Evolutionary conservation across 306 rosid genomes (phyloP).

Genomic region (Medicago arabica): DNA sequence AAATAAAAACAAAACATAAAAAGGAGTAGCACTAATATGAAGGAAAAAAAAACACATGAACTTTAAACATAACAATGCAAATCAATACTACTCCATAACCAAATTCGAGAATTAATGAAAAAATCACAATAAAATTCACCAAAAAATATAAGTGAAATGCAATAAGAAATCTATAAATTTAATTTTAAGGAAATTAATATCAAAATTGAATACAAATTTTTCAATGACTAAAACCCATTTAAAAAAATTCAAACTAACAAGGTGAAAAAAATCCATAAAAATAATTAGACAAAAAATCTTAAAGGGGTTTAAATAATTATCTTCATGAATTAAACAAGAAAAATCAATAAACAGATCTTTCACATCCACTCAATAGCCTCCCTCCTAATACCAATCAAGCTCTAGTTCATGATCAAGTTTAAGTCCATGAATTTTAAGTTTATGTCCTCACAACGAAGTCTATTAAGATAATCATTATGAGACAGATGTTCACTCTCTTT

Average conservation of each 20-base stretch:
- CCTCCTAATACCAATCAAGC: too few species aligned
- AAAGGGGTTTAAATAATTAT: not conserved
- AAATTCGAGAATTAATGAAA: not conserved
- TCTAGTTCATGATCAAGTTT: too few species aligned
- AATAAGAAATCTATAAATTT: not conserved
- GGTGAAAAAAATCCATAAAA: not conserved
- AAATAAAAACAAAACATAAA: too few species aligned
- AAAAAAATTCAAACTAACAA: too few species aligned
- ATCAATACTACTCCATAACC: not conserved
- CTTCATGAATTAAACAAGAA: not conserved
- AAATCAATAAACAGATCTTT: too few species aligned
- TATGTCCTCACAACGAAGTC: conserved; percentile 63
- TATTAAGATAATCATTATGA: conserved; percentile 62
- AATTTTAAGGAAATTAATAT: not conserved
- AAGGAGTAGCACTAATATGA: too few species aligned
- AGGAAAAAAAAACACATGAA: not conserved
- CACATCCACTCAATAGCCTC: too few species aligned
- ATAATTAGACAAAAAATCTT: not conserved
- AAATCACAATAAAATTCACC: not conserved
- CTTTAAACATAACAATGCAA: too few species aligned
- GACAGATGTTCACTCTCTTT: conserved; percentile 69
- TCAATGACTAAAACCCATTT: not conserved
- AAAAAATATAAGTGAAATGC: conserved; percentile 13
- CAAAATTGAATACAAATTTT: not conserved
- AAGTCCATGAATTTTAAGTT: not conserved